Conservation (phyloP, 139 green algal species). For the Pleodorina starrii region DNA sequence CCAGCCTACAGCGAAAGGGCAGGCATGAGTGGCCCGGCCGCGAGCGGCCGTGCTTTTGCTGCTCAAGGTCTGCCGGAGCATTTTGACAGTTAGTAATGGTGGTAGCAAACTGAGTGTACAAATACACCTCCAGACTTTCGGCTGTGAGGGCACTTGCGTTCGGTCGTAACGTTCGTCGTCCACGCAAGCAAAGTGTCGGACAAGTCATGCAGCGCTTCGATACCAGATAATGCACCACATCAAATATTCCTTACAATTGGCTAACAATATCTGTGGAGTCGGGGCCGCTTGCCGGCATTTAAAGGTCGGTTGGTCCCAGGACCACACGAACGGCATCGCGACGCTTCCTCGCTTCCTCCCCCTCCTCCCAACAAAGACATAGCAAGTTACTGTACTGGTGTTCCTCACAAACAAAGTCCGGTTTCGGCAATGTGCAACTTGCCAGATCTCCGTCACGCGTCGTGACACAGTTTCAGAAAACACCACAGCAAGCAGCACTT, state of each 20-base stretch:
- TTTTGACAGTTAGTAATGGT: background rate
- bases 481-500: too few relatives aligned
- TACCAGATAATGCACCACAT: background rate
- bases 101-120: background rate
- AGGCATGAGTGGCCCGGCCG: background rate
- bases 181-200: conserved; percentile 31
- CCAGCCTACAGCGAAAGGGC: background rate
- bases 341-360: background rate
- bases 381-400: too few relatives aligned
- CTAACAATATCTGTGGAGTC: background rate
- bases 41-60: background rate
- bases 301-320: background rate
- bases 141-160: too few relatives aligned
- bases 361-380: too few relatives aligned
- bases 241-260: background rate
- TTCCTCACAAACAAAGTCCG: too few relatives aligned
- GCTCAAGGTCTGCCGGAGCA: background rate
- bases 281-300: too few relatives aligned
- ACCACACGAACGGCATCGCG: background rate
- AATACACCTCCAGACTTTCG: background rate
- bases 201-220: too few relatives aligned
- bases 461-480: too few relatives aligned
- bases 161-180: too few relatives aligned
- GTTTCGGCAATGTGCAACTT: too few relatives aligned
- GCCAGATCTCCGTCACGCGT: too few relatives aligned